Evolutionary conservation across 306 rosid species (phyloP).

Genomic region (Geum urbanum): DNA sequence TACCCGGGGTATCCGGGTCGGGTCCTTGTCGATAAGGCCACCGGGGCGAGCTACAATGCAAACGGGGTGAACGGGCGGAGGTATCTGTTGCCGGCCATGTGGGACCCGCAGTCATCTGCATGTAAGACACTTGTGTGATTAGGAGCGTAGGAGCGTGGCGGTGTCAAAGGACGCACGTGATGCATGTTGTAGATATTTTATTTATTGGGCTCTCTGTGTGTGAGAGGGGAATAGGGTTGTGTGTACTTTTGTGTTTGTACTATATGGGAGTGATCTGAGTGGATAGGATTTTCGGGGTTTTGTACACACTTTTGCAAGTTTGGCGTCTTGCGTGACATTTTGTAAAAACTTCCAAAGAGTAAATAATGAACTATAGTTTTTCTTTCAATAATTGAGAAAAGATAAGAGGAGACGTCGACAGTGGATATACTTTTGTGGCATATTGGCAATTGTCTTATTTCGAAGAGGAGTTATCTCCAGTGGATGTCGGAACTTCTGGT

Average conservation of each 20-base stretch:
- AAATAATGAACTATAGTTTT: neutral
- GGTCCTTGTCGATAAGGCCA: conserved; percentile 41
- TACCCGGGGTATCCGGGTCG: conserved; percentile 86
- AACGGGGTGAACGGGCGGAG: conserved; percentile 60
- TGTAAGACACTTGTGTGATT: conserved; percentile 68
- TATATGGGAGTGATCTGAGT: neutral
- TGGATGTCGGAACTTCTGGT: too few relatives aligned
- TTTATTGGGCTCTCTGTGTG: neutral
- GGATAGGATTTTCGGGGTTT: conserved; percentile 26
- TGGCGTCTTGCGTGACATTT: conserved; percentile 57
- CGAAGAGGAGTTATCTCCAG: too few relatives aligned
- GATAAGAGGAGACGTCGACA: too few relatives aligned
- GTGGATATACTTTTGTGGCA: too few relatives aligned
- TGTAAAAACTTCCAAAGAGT: conserved; percentile 38
- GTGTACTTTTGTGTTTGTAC: neutral
- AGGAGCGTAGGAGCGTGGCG: neutral
- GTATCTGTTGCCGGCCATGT: conserved; percentile 83
- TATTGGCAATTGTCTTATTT: too few relatives aligned
- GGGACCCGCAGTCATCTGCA: conserved; percentile 70
- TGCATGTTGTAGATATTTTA: too few relatives aligned
- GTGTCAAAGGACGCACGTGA: neutral
- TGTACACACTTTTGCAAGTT: conserved; percentile 15
- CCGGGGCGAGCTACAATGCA: conserved; percentile 82
- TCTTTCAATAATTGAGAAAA: too few relatives aligned
- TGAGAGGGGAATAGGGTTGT: neutral